Percentiles rank a stretch among this genome's conserved stretches.
Conservation (phyloP, 2,329 filamentous ascomycete species). For the Diplodia mutila region DNA sequence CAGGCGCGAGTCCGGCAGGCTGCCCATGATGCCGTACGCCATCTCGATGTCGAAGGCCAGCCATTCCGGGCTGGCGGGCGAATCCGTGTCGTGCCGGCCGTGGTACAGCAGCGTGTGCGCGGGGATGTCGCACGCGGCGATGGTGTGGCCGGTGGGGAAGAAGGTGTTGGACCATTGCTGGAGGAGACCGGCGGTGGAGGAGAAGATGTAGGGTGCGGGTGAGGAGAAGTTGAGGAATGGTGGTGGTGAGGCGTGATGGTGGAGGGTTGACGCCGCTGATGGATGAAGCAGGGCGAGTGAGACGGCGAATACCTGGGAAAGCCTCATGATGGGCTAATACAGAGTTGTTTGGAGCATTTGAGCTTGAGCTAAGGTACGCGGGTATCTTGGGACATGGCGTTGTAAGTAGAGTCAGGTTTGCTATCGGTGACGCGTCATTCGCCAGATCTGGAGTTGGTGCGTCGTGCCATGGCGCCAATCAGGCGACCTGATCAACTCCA, state of each 20-base stretch:
- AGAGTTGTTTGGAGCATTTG: neutral
- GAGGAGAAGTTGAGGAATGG: constrained; percentile 52
- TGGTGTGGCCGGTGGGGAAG: constrained; percentile 55
- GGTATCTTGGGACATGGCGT: neutral
- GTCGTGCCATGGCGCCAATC: constrained; percentile 1
- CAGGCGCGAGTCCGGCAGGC: constrained; percentile 48
- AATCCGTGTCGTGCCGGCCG: constrained; percentile 47
- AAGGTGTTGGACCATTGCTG: constrained; percentile 58
- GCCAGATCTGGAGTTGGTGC: constrained; percentile 1
- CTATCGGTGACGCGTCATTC: constrained; percentile 25
- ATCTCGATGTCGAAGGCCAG: constrained; percentile 58
- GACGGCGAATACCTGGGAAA: too few relatives aligned
- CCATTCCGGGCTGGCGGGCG: constrained; percentile 56
- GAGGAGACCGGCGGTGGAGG: constrained; percentile 51
- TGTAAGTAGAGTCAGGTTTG: neutral
- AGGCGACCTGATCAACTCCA: neutral
- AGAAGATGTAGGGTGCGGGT: constrained; percentile 54
- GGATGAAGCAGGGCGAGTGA: neutral
- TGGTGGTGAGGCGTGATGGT: neutral
- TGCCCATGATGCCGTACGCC: constrained; percentile 59
- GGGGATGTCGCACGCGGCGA: constrained; percentile 53
- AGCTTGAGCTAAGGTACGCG: neutral
- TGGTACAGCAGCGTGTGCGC: constrained; percentile 56
- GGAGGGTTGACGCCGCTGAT: neutral
- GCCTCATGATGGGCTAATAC: neutral